Evolutionary conservation across 2,329 filamentous ascomycete species (phyloP).

Genomic region (Penicillium concentricum): DNA sequence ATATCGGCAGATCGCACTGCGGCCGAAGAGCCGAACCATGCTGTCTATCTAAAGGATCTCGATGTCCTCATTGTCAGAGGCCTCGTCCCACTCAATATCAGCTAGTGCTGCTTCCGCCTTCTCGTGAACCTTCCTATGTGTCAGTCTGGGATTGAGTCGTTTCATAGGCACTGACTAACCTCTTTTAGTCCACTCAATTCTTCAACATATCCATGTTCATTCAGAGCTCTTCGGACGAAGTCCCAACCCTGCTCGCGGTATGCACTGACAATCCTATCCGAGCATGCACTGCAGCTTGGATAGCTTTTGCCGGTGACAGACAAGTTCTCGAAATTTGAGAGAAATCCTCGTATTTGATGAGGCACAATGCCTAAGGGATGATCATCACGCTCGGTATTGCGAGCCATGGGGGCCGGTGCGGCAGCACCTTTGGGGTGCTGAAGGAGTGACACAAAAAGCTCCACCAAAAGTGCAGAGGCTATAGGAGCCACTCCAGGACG

Average conservation of each 20-base stretch:
- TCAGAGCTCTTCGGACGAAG: constrained; percentile 60
- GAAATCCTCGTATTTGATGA: constrained; percentile 63
- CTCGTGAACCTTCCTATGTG: constrained; percentile 40
- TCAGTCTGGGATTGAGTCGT: background rate
- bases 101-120: constrained; percentile 46
- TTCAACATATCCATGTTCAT: constrained; percentile 63
- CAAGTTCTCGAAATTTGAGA: constrained; percentile 60
- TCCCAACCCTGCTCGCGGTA: constrained; percentile 59
- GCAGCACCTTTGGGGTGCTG: constrained; percentile 68
- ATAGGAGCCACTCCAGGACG: constrained; percentile 89
- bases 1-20: background rate
- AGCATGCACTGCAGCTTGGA: constrained; percentile 63
- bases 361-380: constrained; percentile 56
- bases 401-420: constrained; percentile 39
- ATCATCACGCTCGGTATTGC: constrained; percentile 35
- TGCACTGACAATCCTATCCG: constrained; percentile 51
- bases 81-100: constrained; percentile 48
- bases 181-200: constrained; percentile 62
- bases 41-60: constrained; percentile 21
- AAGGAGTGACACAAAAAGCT: constrained; percentile 80
- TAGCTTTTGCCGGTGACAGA: constrained; percentile 58
- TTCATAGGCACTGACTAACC: constrained; percentile 30
- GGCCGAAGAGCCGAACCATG: background rate
- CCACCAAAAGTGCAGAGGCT: constrained; percentile 85
- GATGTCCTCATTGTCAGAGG: constrained; percentile 39